phyloP scores from a whole-genome alignment of 2,329 filamentous ascomycete genomes.

The Passalora sequoiae region DNA sequence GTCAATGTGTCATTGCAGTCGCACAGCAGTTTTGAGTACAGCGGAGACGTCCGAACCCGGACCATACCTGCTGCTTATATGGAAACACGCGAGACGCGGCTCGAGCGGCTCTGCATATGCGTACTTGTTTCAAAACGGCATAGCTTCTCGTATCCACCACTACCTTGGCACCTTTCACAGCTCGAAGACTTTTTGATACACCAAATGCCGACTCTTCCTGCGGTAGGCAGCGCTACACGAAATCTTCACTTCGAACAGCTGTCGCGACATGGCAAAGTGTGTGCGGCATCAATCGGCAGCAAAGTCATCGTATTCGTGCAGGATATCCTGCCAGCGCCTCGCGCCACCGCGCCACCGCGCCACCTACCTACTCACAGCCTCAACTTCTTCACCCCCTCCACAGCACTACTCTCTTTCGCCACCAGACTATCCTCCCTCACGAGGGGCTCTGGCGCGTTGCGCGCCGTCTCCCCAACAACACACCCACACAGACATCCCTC shows the following conservation, averaged over 20 bases:
- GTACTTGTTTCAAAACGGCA: background rate
- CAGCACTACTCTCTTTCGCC: slow-evolving; percentile 41
- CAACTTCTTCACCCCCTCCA: slow-evolving; percentile 33
- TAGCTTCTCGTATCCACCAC: background rate
- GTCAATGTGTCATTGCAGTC: background rate
- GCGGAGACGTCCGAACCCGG: background rate
- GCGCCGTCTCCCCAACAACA: slow-evolving; percentile 15
- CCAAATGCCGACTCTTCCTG: no score
- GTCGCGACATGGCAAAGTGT: no score
- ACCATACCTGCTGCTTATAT: background rate
- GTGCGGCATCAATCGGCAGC: no score
- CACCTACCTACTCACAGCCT: no score
- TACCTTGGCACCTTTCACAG: no score
- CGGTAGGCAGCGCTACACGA: no score
- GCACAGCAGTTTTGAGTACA: background rate
- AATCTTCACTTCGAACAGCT: no score
- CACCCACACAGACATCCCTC: slow-evolving; percentile 58
- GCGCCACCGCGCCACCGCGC: no score
- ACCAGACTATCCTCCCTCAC: slow-evolving; percentile 39
- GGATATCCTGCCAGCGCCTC: no score
- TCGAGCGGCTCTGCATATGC: background rate
- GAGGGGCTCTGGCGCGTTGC: slow-evolving; percentile 35
- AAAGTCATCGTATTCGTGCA: no score
- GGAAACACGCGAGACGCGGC: background rate
- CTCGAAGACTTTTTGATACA: no score